Base-by-base conservation (phyloP, 352 stramenopile species). In the Globisporangium uncinulatum region DNA sequence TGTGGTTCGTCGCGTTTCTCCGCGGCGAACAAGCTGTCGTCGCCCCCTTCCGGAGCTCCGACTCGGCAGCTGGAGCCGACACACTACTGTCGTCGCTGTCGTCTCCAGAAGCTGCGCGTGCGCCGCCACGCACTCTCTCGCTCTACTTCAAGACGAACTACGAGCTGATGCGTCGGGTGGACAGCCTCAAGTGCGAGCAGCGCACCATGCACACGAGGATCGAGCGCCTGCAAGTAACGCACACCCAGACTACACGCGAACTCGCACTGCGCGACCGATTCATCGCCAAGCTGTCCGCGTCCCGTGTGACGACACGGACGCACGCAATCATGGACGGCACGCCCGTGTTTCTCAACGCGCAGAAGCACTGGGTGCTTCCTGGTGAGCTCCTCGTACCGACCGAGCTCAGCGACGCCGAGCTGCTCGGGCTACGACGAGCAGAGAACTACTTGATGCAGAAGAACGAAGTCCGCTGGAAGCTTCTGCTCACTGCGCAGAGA, bases 291-390 rank as follows among this genome's bases (percentile, higher is more conserved):
- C 73, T 89, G 4, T 83, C 69, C 1, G 37, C 61, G 14, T 60
- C 58, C 0, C 66, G 79, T 55, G 58, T 76, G n/a, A 90, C 79
- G 10, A 76, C 62, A 31, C 79, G 83, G 9, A 89, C 84, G 10
- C 71, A 83, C 11, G 68, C 73, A 1, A 87, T 90, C 60, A 88
- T 89, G 73, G 63, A 73, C 10, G 82, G 82, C 6, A 71, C 67
- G 3, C 59, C 73, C 4, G 69, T 89, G 41, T 76, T 83, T 59
- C 56, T 89, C 24, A 71, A 90, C 57, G 57, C 51, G 0, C 73
- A 86, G 48, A 87, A 89, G 45, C 66, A 84, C n/a, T 92, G 83
- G 83, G 68, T 92, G 1, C 54, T 76, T 0, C 71, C 66, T 41
- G 73, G 70, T 0, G 65, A 52, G 21, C 58, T 90, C 4, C 52